Evolutionary conservation across 2,329 filamentous ascomycete genomes (phyloP).

Genomic region (Diaporthe sp.): DNA sequence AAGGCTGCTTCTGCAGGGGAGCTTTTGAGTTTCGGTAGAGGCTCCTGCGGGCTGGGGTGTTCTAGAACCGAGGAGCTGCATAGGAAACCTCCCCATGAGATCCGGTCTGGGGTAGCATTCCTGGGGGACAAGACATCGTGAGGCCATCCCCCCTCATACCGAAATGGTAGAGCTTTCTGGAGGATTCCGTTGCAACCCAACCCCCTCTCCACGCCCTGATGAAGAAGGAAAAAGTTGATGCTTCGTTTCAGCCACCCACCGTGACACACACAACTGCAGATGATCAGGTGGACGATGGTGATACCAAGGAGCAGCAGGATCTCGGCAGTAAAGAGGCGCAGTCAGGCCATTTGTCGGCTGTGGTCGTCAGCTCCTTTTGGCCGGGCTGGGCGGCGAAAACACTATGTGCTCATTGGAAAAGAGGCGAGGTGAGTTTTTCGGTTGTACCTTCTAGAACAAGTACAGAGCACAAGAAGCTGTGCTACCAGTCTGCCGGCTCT

Average conservation of each 20-base stretch:
- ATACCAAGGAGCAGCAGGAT: neutral
- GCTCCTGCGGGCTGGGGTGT: conserved; percentile 14
- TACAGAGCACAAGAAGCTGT: neutral
- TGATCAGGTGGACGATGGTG: neutral
- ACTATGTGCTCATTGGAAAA: too few relatives aligned
- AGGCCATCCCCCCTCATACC: neutral
- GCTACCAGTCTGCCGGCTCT: neutral
- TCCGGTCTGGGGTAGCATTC: neutral
- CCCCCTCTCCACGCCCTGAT: neutral
- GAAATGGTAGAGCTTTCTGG: neutral
- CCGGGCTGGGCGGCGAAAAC: neutral
- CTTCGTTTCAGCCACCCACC: conserved; percentile 20
- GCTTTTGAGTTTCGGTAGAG: neutral
- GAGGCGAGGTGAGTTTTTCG: neutral
- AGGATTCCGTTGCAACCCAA: neutral
- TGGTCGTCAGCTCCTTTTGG: conserved; percentile 12
- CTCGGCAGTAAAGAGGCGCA: conserved; percentile 6
- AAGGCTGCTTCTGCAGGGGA: conserved; percentile 19
- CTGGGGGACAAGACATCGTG: neutral
- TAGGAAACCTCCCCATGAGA: neutral
- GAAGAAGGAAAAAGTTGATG: neutral
- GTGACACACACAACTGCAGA: conserved; percentile 6
- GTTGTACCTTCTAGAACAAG: conserved; percentile 26
- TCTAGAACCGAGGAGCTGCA: conserved; percentile 8
- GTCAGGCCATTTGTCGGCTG: conserved; percentile 22